Conservation (phyloP, 164 flowering plant species). For the Macadamia integrifolia region DNA sequence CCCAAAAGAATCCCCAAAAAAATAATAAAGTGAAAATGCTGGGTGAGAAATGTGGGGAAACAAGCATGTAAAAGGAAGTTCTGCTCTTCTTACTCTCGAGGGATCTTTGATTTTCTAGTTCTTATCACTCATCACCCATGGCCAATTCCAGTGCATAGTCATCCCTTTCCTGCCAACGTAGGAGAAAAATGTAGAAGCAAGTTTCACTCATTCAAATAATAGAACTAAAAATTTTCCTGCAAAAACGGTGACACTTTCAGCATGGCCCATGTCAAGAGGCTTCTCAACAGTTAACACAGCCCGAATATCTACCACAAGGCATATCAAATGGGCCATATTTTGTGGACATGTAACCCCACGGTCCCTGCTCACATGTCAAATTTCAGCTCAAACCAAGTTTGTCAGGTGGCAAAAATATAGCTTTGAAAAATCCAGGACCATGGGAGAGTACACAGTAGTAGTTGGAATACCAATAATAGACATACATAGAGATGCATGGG, state of each 20-base stretch:
- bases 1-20: too few relatives aligned
- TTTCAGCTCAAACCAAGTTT: too few relatives aligned
- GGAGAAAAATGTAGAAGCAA: background rate
- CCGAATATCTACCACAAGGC: too few relatives aligned
- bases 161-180: slow-evolving; percentile 67
- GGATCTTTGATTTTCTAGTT: slow-evolving; percentile 2
- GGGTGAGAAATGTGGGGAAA: background rate
- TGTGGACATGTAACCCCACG: too few relatives aligned
- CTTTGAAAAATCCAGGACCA: background rate
- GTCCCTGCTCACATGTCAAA: too few relatives aligned
- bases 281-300: too few relatives aligned
- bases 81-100: slow-evolving; percentile 3
- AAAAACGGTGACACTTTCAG: too few relatives aligned
- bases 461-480: too few relatives aligned
- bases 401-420: background rate
- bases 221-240: background rate
- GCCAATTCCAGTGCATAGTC: slow-evolving; percentile 88
- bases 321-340: too few relatives aligned
- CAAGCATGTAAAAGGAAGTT: background rate
- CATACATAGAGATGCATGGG: too few relatives aligned
- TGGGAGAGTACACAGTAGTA: too few relatives aligned
- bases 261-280: too few relatives aligned
- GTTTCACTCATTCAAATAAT: background rate
- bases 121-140: slow-evolving; percentile 62
- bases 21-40: background rate